Percentiles rank a stretch among this genome's conserved stretches.
These are phyloP conservation scores for Saccharomycopsis fodiens DNA, from an alignment of 805 yeast genomes.

Conservation along the genomic window DNA sequence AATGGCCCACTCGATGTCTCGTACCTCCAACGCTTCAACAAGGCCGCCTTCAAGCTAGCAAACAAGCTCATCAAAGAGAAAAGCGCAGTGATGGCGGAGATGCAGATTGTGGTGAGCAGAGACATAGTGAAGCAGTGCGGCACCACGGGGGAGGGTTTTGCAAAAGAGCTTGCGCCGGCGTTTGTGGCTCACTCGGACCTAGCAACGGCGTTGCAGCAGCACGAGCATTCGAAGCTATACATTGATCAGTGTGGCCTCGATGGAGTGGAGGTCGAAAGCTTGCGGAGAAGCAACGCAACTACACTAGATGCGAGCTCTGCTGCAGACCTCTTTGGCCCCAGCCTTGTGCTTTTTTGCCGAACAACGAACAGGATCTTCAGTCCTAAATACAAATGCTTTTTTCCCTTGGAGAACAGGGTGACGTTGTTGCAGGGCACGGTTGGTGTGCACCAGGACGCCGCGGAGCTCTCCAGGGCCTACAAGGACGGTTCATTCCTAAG, in stretches of 20 bases:
- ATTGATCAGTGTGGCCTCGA: conserved; percentile 1
- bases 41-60: conserved; percentile 4
- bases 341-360: conserved; percentile 14
- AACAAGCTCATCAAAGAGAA: conserved; percentile 11
- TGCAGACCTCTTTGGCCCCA: background rate
- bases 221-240: background rate
- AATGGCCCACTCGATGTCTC: no score
- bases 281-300: background rate
- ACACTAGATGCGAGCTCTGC: no score
- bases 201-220: conserved; percentile 4
- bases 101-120: conserved; percentile 10
- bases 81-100: conserved; percentile 8
- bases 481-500: conserved; percentile 10
- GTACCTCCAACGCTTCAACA: conserved; percentile 5
- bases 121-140: conserved; percentile 10
- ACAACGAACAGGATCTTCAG: conserved; percentile 6
- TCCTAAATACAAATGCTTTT: conserved; percentile 8
- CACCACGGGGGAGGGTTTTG: conserved; percentile 4
- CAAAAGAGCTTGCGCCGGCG: conserved; percentile 5
- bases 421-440: conserved; percentile 1
- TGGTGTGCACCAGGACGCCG: conserved; percentile 15
- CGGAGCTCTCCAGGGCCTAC: conserved; percentile 8
- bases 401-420: conserved; percentile 9
- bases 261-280: conserved; percentile 4
- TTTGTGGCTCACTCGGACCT: conserved; percentile 1